Percentiles rank a stretch among this genome's conserved stretches.
These are phyloP conservation scores for Toxoplasma gondii DNA, from an alignment of 169 alveolate species.

Conservation along the genomic window DNA sequence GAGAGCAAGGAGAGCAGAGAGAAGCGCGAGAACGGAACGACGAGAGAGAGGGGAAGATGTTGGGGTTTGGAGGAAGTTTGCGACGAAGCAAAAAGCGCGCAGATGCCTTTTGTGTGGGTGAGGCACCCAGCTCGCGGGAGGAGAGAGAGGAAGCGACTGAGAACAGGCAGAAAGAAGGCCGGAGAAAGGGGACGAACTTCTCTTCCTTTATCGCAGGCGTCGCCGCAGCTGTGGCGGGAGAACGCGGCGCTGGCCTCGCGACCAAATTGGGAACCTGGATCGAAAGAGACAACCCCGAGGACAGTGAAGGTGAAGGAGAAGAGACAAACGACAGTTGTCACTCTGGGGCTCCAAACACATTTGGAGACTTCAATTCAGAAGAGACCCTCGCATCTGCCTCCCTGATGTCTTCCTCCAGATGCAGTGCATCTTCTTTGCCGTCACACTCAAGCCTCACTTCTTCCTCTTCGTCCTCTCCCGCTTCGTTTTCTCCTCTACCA, in stretches of 20 bases:
- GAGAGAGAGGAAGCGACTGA: neutral
- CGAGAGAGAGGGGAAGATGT: neutral
- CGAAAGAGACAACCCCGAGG: neutral
- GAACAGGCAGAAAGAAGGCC: neutral
- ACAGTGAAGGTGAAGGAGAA: too few relatives aligned
- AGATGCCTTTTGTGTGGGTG: neutral
- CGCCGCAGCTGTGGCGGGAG: neutral
- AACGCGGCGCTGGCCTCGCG: neutral
- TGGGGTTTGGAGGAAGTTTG: neutral
- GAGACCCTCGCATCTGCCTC: neutral
- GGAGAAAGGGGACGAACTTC: neutral
- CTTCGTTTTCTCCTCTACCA: neutral
- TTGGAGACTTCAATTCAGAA: too few relatives aligned
- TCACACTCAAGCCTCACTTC: neutral
- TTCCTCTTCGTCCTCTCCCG: conserved; percentile 1
- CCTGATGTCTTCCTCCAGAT: neutral
- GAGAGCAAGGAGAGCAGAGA: neutral
- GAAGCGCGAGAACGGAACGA: neutral
- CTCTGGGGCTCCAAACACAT: too few relatives aligned
- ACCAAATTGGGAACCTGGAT: neutral
- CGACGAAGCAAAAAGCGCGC: neutral
- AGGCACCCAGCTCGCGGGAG: neutral
- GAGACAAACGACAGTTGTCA: too few relatives aligned
- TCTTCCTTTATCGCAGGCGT: neutral
- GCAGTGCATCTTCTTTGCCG: neutral